phyloP scores from a whole-genome alignment of 1,284 basidiomycete genomes.

The Polyporus tsugae region DNA sequence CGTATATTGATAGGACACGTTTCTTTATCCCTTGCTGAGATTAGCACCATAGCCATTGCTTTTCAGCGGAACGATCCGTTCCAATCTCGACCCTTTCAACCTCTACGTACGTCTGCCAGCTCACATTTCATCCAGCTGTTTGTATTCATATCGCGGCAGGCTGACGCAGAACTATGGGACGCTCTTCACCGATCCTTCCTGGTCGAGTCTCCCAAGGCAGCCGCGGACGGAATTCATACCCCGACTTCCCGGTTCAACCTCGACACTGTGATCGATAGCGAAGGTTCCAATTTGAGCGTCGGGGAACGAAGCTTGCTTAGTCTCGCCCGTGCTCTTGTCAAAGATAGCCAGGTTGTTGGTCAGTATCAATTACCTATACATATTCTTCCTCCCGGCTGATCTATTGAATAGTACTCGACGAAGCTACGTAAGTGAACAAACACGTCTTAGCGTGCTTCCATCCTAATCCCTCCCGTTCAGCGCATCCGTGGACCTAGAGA shows the following conservation, averaged over 20 bases:
- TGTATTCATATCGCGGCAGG: slow-evolving; percentile 46
- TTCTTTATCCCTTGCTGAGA: neutral
- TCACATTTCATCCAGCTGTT: neutral
- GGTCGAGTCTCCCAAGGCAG: slow-evolving; percentile 52
- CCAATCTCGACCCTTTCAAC: slow-evolving; percentile 38
- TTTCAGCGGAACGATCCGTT: slow-evolving; percentile 38
- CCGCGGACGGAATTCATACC: slow-evolving; percentile 35
- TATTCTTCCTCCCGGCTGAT: slow-evolving; percentile 2
- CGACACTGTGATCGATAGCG: slow-evolving; percentile 85
- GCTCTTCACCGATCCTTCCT: slow-evolving; percentile 84
- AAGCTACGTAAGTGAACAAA: slow-evolving; percentile 39
- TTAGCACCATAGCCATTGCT: slow-evolving; percentile 30
- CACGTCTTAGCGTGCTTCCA: neutral
- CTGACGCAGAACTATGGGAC: slow-evolving; percentile 84
- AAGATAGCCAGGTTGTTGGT: slow-evolving; percentile 49
- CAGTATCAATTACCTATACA: slow-evolving; percentile 24
- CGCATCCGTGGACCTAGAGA: slow-evolving; percentile 63
- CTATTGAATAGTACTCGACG: slow-evolving; percentile 37
- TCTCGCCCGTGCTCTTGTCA: slow-evolving; percentile 43
- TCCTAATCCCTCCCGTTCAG: slow-evolving; percentile 21
- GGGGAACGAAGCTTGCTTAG: slow-evolving; percentile 56
- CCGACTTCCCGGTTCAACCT: slow-evolving; percentile 60
- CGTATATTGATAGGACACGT: slow-evolving; percentile 6
- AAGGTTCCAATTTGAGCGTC: slow-evolving; percentile 84
- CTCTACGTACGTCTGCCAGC: slow-evolving; percentile 33